Evolutionary conservation across 768 basidiomycete species (phyloP).

Genomic region (Tricholoma furcatifolium): DNA sequence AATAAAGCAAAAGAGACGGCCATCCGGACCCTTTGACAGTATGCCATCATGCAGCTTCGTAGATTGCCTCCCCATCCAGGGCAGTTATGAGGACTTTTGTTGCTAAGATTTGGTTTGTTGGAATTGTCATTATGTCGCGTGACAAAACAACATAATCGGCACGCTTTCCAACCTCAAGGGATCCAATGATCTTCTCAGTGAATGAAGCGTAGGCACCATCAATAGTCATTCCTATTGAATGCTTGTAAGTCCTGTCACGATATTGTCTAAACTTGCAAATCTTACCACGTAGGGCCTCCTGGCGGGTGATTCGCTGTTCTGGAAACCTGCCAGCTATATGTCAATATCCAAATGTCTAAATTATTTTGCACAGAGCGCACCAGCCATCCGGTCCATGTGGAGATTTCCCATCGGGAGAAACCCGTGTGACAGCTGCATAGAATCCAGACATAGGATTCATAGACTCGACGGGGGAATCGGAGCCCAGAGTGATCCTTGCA

Average conservation of each 20-base stretch:
- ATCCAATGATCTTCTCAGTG: constrained; percentile 70
- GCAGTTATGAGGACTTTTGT: constrained; percentile 74
- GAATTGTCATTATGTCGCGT: constrained; percentile 75
- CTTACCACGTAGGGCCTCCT: constrained; percentile 73
- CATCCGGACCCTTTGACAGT: background rate
- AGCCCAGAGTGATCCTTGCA: constrained; percentile 74
- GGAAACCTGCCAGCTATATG: constrained; percentile 61
- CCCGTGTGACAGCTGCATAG: constrained; percentile 83
- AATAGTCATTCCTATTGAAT: constrained; percentile 71
- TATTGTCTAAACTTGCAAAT: background rate
- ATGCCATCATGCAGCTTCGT: constrained; percentile 24
- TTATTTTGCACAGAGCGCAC: constrained; percentile 38
- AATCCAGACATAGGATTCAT: constrained; percentile 84
- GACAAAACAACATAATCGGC: constrained; percentile 89
- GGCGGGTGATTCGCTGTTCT: constrained; percentile 69
- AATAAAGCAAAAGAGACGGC: background rate
- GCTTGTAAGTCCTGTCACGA: background rate
- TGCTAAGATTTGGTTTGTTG: constrained; percentile 54
- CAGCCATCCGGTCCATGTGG: constrained; percentile 86
- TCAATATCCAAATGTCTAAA: background rate
- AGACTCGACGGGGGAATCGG: constrained; percentile 88
- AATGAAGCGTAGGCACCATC: constrained; percentile 89
- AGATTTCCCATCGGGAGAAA: constrained; percentile 66
- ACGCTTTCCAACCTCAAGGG: constrained; percentile 71
- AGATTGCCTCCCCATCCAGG: constrained; percentile 65